A percentile compares a stretch with the other conserved stretches of the same genome.
These are phyloP conservation scores for Schizosaccharomyces japonicus DNA, from an alignment of 805 yeast genomes.

Conservation along the genomic window DNA sequence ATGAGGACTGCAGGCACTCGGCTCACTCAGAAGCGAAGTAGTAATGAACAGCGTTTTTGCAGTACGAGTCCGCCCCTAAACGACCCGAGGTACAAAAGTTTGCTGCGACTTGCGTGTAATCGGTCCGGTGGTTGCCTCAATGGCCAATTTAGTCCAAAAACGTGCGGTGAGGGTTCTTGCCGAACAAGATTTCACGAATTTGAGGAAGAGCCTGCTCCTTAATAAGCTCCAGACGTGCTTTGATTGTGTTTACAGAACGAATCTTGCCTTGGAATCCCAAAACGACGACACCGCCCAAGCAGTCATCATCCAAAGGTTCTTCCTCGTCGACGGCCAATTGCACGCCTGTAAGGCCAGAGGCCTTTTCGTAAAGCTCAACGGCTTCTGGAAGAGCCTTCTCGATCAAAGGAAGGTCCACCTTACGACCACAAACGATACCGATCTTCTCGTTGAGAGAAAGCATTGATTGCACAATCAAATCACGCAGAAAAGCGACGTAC, in stretches of 20 bases:
- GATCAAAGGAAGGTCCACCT: slow-evolving; percentile 37
- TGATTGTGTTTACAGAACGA: slow-evolving; percentile 76
- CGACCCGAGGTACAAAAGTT: too few species aligned
- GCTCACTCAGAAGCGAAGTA: too few species aligned
- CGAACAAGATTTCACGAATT: slow-evolving; percentile 71
- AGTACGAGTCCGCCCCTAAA: too few species aligned
- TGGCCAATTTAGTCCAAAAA: background rate
- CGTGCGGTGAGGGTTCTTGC: slow-evolving; percentile 14
- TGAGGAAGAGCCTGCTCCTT: slow-evolving; percentile 77
- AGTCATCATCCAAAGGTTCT: slow-evolving; percentile 32
- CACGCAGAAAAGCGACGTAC: slow-evolving; percentile 47
- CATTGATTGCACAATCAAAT: slow-evolving; percentile 48
- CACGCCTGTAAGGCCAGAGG: slow-evolving; percentile 30
- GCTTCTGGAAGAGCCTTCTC: slow-evolving; percentile 40
- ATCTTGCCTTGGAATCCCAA: slow-evolving; percentile 55
- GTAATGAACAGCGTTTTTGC: too few species aligned
- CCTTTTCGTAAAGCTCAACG: slow-evolving; percentile 35
- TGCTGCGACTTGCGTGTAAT: too few species aligned
- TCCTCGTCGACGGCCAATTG: slow-evolving; percentile 33
- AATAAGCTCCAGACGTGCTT: slow-evolving; percentile 70
- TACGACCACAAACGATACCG: slow-evolving; percentile 39
- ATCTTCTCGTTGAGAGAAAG: slow-evolving; percentile 29
- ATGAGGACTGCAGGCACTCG: too few species aligned
- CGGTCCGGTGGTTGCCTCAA: too few species aligned
- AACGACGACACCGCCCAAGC: slow-evolving; percentile 68